Base-by-base conservation (phyloP, 1,284 basidiomycete species). In the Cryptococcus sp. region DNA sequence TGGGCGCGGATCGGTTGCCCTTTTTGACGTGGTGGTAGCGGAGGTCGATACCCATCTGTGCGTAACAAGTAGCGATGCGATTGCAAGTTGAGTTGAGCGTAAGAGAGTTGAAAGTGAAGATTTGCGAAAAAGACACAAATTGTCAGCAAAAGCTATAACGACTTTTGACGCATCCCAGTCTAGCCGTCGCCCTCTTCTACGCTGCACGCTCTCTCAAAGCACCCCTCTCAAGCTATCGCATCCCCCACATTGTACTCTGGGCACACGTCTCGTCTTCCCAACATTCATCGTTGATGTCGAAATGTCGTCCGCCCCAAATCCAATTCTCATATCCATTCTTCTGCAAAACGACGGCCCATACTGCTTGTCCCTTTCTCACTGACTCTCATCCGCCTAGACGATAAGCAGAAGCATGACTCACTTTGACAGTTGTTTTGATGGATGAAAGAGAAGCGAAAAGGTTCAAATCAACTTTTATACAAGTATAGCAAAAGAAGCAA, bases 11-110 rank as follows among this genome's bases (percentile, higher is more conserved):
- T 72, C 95, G 88, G 79, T 87, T 84, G 74, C 94, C 89, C 86
- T 95, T 97, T 88, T 91, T 97, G 87, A 97, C 94, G 87, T 99
- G 95, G 85, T 98, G 95, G 82, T 85, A 84, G 79, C 86, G 85
- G 82, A 98, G 88, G 83, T 99, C 95, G 83, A 98, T 97, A 89
- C 95, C 95, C 94, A 79, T 79, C 66, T 76, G 72, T 64, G 17
- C 19, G 48, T 41, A 20, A 15, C 25, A 6, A 47, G 37, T 10
- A 48, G 43, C 13, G 54, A 20, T 3, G n/a, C 41, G 15, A 25
- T 25, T 22, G 29, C 20, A 46, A 46, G 41, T 29, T 8, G 29
- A 39, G n/a, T n/a, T 17, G 47, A 34, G 37, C 15, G 25, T 25
- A 16, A 43, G 19, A 22, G 25, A 50, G 49, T 40, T 44, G 25